Percentiles rank a stretch among this genome's conserved stretches.
These are phyloP conservation scores for Albugo candida DNA, from an alignment of 352 stramenopile genomes.

Conservation along the genomic window DNA sequence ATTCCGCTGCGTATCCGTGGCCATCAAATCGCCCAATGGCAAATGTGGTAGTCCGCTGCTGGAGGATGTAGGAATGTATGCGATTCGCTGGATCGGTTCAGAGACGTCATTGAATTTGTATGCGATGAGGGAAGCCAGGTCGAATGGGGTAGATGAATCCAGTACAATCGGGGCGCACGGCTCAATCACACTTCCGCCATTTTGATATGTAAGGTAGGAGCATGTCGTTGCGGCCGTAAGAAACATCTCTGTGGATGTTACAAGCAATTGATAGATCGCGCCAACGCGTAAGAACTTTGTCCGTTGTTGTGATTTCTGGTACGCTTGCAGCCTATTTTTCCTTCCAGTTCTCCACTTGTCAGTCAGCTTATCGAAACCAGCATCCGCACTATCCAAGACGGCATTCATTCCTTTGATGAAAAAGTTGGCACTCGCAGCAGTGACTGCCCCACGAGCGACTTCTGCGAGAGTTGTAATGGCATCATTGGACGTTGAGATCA, in stretches of 20 bases:
- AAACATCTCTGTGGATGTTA: no score
- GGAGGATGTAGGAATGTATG: slow-evolving; percentile 5
- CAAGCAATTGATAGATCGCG: no score
- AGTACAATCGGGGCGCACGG: slow-evolving; percentile 1
- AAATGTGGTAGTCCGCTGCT: not conserved
- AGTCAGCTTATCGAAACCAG: no score
- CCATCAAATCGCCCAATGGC: slow-evolving; percentile 2
- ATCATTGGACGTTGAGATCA: not conserved
- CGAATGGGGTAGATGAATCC: slow-evolving; percentile 1
- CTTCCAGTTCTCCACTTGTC: no score
- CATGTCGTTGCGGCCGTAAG: no score
- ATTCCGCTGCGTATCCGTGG: not conserved
- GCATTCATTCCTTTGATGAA: not conserved
- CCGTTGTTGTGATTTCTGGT: no score
- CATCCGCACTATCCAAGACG: no score
- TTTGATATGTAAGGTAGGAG: no score
- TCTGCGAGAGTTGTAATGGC: not conserved
- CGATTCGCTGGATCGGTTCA: slow-evolving; percentile 3
- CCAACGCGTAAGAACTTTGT: no score
- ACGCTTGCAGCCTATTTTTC: no score
- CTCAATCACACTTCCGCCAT: no score
- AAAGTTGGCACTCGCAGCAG: slow-evolving; percentile 3
- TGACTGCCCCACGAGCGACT: slow-evolving; percentile 1
- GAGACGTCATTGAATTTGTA: slow-evolving; percentile 1
- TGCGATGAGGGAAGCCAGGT: slow-evolving; percentile 3